Evolutionary conservation across 192 early-diverging fungal genomes (phyloP).

Genomic region (Phlyctochytrium planicorne): DNA sequence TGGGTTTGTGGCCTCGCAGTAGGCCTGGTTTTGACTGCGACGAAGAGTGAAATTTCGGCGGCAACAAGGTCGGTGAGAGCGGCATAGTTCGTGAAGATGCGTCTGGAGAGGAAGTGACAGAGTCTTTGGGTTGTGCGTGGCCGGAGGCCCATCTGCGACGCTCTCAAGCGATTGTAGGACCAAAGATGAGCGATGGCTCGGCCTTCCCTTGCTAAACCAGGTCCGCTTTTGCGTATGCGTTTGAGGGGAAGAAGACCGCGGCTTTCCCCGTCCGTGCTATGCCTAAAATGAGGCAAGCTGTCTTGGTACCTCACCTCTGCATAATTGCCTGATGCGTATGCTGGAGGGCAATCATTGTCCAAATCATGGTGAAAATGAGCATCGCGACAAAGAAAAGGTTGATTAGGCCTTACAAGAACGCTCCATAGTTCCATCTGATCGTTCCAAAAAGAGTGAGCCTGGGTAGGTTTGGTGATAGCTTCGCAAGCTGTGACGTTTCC

Average conservation of each 20-base stretch:
- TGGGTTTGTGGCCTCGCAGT: background rate
- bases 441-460: conserved; percentile 17
- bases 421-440: conserved; percentile 42
- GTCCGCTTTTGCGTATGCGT: background rate
- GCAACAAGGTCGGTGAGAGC: background rate
- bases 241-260: background rate
- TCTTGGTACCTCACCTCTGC: background rate
- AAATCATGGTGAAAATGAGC: conserved; percentile 49
- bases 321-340: too few relatives aligned
- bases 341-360: too few relatives aligned
- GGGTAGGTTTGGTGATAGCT: background rate
- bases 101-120: background rate
- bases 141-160: background rate
- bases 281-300: too few relatives aligned
- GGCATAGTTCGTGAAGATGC: background rate
- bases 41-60: background rate
- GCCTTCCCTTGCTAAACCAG: background rate
- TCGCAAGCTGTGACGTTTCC: background rate
- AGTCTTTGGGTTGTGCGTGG: background rate
- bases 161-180: background rate
- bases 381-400: conserved; percentile 59
- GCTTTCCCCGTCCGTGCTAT: too few relatives aligned
- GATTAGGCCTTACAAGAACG: conserved; percentile 56
- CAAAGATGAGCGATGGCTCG: background rate
- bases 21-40: background rate